A percentile compares a stretch with the other conserved stretches of the same genome.
These are phyloP conservation scores for Paramecium pentaurelia DNA, from an alignment of 73 alveolate species.

Conservation along the genomic window DNA sequence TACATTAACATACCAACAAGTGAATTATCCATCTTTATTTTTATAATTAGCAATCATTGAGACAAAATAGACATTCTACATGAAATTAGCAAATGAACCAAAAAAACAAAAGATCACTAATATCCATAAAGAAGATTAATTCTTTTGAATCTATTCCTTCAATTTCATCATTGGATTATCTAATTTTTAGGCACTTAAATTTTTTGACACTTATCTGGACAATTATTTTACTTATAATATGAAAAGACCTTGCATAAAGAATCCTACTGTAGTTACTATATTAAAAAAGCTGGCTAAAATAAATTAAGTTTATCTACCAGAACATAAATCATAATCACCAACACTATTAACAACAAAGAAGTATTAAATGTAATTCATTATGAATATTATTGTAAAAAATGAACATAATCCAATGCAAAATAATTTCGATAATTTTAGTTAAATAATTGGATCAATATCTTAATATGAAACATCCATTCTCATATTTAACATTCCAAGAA, in stretches of 20 bases:
- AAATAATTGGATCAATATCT: slow-evolving; percentile 42
- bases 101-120: background rate
- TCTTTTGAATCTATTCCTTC: background rate
- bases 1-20: slow-evolving; percentile 45
- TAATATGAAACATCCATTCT: slow-evolving; percentile 28
- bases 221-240: slow-evolving; percentile 4
- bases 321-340: background rate
- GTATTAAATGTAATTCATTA: slow-evolving; percentile 15
- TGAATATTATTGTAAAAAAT: background rate
- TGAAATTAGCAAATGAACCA: background rate
- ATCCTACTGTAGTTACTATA: slow-evolving; percentile 35
- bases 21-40: background rate
- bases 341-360: background rate
- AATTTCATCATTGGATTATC: background rate
- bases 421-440: slow-evolving; percentile 19
- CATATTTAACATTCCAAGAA: slow-evolving; percentile 37
- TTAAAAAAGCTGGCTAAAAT: slow-evolving; percentile 24
- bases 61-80: slow-evolving; percentile 20
- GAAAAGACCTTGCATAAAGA: slow-evolving; percentile 40
- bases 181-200: background rate
- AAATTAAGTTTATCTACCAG: background rate
- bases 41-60: background rate
- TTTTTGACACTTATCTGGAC: background rate
- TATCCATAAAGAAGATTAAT: background rate
- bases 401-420: slow-evolving; percentile 20